Percentiles rank a stretch among this genome's conserved stretches.
phyloP scores from a whole-genome alignment of 2,329 filamentous ascomycete species.

The Nigrospora osmanthi region DNA sequence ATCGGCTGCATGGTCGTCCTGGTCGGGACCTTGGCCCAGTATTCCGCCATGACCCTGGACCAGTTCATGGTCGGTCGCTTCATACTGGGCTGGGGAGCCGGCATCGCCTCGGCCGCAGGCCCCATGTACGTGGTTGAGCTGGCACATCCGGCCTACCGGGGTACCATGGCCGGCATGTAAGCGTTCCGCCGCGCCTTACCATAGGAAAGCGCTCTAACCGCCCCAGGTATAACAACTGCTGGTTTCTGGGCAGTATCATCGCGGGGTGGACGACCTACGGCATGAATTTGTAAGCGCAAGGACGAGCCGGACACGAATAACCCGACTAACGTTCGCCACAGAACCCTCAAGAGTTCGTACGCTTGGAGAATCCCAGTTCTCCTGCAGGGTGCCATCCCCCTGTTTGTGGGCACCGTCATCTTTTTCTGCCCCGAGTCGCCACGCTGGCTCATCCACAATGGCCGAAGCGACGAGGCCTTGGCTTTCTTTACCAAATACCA shows the following conservation, averaged over 20 bases:
- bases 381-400: conserved; percentile 33
- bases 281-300: conserved; percentile 12
- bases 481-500: conserved; percentile 45
- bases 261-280: conserved; percentile 40
- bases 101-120: conserved; percentile 46
- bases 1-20: conserved; percentile 41
- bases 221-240: conserved; percentile 21
- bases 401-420: conserved; percentile 32
- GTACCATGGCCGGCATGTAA: conserved; percentile 48
- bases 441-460: neutral
- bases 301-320: conserved; percentile 8
- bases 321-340: neutral
- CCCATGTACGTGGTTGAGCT: conserved; percentile 55
- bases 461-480: conserved; percentile 7
- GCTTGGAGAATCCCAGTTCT: conserved; percentile 49
- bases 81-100: conserved; percentile 45
- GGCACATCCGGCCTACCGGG: conserved; percentile 51
- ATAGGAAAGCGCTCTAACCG: neutral
- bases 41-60: conserved; percentile 30
- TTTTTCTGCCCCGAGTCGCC: conserved; percentile 9
- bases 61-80: conserved; percentile 48
- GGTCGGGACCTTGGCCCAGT: conserved; percentile 37
- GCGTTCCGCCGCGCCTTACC: neutral
- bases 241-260: conserved; percentile 27
- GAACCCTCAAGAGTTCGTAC: neutral